Base-by-base conservation (phyloP, 768 basidiomycete genomes). In the Tylopilus intermedius region DNA sequence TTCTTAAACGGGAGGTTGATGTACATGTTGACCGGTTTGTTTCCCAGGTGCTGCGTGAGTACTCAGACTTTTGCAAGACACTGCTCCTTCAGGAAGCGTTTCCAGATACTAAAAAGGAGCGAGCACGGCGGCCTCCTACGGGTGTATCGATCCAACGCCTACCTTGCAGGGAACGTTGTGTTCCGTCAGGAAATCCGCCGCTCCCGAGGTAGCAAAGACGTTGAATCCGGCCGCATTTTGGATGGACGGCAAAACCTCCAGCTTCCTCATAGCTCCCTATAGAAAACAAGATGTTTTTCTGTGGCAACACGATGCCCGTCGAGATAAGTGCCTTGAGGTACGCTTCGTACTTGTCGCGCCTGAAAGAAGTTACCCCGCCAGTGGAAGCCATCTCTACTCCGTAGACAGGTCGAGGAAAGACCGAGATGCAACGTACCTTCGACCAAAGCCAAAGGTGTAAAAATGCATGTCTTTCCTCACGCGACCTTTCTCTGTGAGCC, bases 361-460 rank as follows among this genome's bases (percentile, higher is more conserved):
- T 96, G 70, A 99, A 99, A 73, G 95, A 98, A 15, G 96, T 95
- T 24, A 99, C 96, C 68, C 98, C 96, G 53, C 96, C 96, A 0
- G 95, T 99, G n/a, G 96, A 98, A 15, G 96, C 96, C 96, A 99
- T 99, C 76, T 99, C 96, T 41, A 98, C 95, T 63, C 96, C 95
- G 11, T 97, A 80, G 7, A 98, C 88, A 5, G 24, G 24, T 24
- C 2, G 24, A 24, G 24, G 24, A 24, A 24, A 24, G 24, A 24
- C 24, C 24, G 24, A 24, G 24, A 24, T 24, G 24, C 24, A 24
- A 24, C 24, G 24, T 24, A 24, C 24, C 24, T 24, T 24, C 24
- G 24, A 24, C 24, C 24, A 24, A 24, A 24, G 24, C 24, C 24
- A 24, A 24, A 24, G 24, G 24, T 24, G 24, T 24, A 24, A 24